Conservation (phyloP, 208 protist species). For the Leishmania major region DNA sequence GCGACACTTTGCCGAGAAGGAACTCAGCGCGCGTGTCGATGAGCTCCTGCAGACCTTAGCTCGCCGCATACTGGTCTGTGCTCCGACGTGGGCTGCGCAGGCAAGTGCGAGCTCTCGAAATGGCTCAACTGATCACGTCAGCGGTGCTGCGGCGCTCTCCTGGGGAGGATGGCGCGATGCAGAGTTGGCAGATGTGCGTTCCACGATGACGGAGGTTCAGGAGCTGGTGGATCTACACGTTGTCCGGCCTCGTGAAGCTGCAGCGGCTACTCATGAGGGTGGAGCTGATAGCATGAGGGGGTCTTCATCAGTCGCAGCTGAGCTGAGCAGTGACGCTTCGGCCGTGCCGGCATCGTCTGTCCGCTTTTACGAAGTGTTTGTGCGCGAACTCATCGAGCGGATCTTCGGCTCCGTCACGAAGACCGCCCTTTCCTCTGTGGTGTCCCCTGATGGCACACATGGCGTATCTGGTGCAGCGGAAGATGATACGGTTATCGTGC, state of each 20-base stretch:
- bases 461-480: neutral
- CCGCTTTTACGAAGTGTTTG: conserved; percentile 6
- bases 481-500: neutral
- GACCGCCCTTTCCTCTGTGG: neutral
- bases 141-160: neutral
- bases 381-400: conserved; percentile 6
- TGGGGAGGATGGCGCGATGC: neutral
- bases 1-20: neutral
- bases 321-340: neutral
- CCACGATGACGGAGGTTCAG: conserved; percentile 11
- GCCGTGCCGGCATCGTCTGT: neutral
- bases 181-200: conserved; percentile 12
- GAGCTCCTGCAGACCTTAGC: neutral
- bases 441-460: neutral
- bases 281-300: neutral
- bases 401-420: conserved; percentile 3
- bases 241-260: neutral
- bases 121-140: neutral
- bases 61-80: neutral
- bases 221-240: neutral
- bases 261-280: neutral
- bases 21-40: neutral
- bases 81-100: neutral
- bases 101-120: neutral
- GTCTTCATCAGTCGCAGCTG: neutral